phyloP scores from a whole-genome alignment of 352 stramenopile genomes.

The Pilasporangium apinafurcum region DNA sequence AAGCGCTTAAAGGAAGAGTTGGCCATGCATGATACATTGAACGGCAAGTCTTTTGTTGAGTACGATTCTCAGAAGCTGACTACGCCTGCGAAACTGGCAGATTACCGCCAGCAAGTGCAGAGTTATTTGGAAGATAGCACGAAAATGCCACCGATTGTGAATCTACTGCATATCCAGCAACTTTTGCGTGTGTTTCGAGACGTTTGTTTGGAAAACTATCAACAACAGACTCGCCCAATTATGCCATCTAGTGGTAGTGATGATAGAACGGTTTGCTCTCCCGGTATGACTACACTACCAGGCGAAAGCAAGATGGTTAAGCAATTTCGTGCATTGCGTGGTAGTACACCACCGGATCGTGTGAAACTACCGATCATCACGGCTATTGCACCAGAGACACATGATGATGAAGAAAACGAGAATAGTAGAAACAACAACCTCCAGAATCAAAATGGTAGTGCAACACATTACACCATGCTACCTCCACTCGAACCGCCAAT shows the following conservation, averaged over 20 bases:
- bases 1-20: constrained; percentile 47
- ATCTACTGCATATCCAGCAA: constrained; percentile 34
- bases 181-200: constrained; percentile 39
- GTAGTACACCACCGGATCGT: constrained; percentile 6
- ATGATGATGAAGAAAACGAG: neutral
- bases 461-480: neutral
- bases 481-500: constrained; percentile 1
- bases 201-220: constrained; percentile 24
- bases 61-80: constrained; percentile 17
- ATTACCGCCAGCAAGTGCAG: constrained; percentile 16
- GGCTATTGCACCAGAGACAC: neutral
- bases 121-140: constrained; percentile 28
- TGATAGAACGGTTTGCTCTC: no score
- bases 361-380: neutral
- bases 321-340: constrained; percentile 40
- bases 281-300: no score
- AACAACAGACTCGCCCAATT: no score
- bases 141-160: constrained; percentile 22
- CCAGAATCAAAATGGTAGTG: no score
- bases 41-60: constrained; percentile 23
- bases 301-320: constrained; percentile 38
- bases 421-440: neutral
- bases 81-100: constrained; percentile 5
- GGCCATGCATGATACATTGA: constrained; percentile 55
- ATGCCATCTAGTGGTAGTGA: no score